phyloP scores from a whole-genome alignment of 2,329 filamentous ascomycete genomes.

The Macrophomina tecta region DNA sequence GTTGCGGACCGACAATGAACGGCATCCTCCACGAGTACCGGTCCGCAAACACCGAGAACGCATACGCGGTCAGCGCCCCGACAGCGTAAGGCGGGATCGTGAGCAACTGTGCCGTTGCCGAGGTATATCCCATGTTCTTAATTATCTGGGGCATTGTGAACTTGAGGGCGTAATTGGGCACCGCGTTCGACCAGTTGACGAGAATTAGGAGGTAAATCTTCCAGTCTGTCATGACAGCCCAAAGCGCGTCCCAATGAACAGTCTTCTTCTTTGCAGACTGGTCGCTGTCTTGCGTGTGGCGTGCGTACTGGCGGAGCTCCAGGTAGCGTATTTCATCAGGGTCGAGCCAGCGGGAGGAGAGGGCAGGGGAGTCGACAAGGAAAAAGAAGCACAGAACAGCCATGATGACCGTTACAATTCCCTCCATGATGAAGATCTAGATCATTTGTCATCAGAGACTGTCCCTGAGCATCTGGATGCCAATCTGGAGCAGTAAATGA shows the following conservation, averaged over 20 bases:
- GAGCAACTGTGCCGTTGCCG: conserved; percentile 40
- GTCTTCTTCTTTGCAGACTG: conserved; percentile 24
- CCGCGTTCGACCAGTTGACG: conserved; percentile 22
- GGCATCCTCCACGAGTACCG: conserved; percentile 38
- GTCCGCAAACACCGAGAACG: conserved; percentile 37
- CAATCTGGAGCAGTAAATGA: neutral
- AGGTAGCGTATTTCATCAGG: conserved; percentile 38
- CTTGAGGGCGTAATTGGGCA: conserved; percentile 44
- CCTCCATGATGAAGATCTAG: conserved; percentile 31
- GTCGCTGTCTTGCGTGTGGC: conserved; percentile 32
- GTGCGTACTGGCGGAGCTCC: conserved; percentile 36
- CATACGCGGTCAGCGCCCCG: conserved; percentile 36
- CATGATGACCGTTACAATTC: conserved; percentile 29
- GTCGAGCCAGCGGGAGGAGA: conserved; percentile 33
- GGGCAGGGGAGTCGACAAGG: conserved; percentile 63
- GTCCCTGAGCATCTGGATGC: too few species aligned
- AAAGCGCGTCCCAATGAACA: neutral
- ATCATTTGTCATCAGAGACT: neutral
- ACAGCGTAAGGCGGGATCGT: conserved; percentile 36
- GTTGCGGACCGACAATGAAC: conserved; percentile 36
- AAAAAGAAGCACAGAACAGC: conserved; percentile 50
- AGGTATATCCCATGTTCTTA: conserved; percentile 39
- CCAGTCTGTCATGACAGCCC: conserved; percentile 9
- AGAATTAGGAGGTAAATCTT: conserved; percentile 20
- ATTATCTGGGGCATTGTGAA: conserved; percentile 35